Evolutionary conservation across 352 stramenopile species (phyloP).

Genomic region (Phytophthora sansomeana): DNA sequence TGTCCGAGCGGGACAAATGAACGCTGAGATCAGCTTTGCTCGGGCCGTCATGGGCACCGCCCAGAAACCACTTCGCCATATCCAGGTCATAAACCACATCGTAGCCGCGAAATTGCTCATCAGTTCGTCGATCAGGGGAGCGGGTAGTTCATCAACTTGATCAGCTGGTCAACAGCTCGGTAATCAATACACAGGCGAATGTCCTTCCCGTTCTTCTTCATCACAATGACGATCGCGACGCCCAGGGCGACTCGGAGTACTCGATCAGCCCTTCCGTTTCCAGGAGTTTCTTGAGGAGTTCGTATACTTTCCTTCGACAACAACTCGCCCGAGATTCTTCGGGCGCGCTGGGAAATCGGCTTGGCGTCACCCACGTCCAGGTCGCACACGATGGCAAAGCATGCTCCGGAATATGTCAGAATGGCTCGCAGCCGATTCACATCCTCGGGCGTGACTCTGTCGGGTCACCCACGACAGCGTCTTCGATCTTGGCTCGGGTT

Average conservation of each 20-base stretch:
- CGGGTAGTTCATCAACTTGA: too few relatives aligned
- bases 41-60: background rate
- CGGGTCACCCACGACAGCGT: background rate
- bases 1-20: background rate
- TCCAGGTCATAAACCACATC: too few relatives aligned
- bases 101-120: too few relatives aligned
- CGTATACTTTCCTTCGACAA: conserved; percentile 19
- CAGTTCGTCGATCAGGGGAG: too few relatives aligned
- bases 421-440: background rate
- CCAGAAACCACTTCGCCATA: conserved; percentile 5
- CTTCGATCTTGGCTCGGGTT: background rate
- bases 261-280: conserved; percentile 17
- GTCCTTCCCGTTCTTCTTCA: too few relatives aligned
- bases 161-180: too few relatives aligned
- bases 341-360: too few relatives aligned
- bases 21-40: background rate
- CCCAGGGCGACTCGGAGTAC: conserved; percentile 21
- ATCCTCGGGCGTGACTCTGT: background rate
- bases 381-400: conserved; percentile 26
- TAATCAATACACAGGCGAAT: too few relatives aligned
- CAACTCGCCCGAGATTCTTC: conserved; percentile 1
- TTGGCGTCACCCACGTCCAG: conserved; percentile 18
- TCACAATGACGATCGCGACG: conserved; percentile 19
- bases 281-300: conserved; percentile 12
- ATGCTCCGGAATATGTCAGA: conserved; percentile 6